A percentile compares a stretch with the other conserved stretches of the same genome.
Conservation (phyloP, 225 moss, liverwort and hornwort genomes). For the Polytrichum commune region DNA sequence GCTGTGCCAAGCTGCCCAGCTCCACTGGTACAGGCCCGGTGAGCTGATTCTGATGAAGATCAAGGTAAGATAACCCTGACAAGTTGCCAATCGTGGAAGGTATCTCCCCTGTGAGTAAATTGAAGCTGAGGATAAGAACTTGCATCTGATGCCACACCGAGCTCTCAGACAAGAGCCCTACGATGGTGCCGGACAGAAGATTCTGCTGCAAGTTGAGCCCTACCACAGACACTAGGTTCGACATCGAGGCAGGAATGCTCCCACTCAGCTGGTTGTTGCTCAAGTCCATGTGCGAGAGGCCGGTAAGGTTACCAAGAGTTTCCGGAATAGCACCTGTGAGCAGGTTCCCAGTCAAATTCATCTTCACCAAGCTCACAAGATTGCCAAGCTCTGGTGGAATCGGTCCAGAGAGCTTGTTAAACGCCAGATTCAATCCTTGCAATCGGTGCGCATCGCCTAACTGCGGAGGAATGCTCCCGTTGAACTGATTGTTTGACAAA, state of each 20-base stretch:
- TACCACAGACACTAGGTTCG: constrained; percentile 15
- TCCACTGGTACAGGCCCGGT: constrained; percentile 45
- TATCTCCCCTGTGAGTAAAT: constrained; percentile 35
- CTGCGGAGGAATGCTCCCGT: constrained; percentile 19
- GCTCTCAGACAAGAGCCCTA: constrained; percentile 40
- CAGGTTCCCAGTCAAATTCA: constrained; percentile 15
- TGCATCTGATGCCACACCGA: constrained; percentile 53
- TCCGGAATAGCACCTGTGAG: constrained; percentile 21
- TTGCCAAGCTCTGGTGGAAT: constrained; percentile 19
- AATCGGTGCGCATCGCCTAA: constrained; percentile 13
- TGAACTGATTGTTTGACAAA: constrained; percentile 20
- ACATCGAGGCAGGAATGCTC: constrained; percentile 21
- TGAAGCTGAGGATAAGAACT: constrained; percentile 47
- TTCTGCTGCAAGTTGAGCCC: constrained; percentile 55
- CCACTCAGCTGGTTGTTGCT: constrained; percentile 23
- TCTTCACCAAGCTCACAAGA: constrained; percentile 14
- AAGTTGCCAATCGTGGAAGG: constrained; percentile 55
- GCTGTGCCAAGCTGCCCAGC: constrained; percentile 45
- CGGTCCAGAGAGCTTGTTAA: constrained; percentile 17
- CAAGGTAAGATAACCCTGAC: constrained; percentile 39
- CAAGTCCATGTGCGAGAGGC: constrained; percentile 15
- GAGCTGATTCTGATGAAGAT: constrained; percentile 43
- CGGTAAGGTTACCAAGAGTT: constrained; percentile 19
- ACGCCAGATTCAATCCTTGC: constrained; percentile 26
- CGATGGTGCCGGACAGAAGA: constrained; percentile 45